Conservation (phyloP, 2,329 filamentous ascomycete species). For the Paraphoma chrysanthemicola region DNA sequence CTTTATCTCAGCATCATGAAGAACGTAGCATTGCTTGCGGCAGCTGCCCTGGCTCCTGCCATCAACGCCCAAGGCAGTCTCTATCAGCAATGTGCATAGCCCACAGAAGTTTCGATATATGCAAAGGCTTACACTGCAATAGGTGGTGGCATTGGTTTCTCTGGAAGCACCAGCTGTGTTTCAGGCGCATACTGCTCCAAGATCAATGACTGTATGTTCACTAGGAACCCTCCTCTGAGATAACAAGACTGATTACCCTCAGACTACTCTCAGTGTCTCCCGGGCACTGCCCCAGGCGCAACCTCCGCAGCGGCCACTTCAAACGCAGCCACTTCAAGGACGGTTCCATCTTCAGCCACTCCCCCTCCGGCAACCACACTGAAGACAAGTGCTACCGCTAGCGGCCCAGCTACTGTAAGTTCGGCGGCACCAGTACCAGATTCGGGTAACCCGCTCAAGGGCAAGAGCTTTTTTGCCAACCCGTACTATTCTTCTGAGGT, state of each 20-base stretch:
- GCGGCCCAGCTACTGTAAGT: neutral
- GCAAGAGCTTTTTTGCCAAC: conserved; percentile 58
- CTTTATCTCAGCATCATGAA: neutral
- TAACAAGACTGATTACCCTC: neutral
- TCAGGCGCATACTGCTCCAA: conserved; percentile 13
- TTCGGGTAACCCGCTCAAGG: conserved; percentile 59
- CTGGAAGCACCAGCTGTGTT: conserved; percentile 8
- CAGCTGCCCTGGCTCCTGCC: neutral
- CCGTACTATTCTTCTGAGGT: conserved; percentile 60
- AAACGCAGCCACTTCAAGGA: neutral
- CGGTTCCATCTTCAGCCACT: neutral
- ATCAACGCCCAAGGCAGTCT: neutral
- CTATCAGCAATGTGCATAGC: neutral
- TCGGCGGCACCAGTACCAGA: conserved; percentile 29
- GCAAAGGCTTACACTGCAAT: neutral
- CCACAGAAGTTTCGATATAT: neutral
- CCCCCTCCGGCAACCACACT: neutral
- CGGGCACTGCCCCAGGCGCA: conserved; percentile 5
- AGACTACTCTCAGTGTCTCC: conserved; percentile 15
- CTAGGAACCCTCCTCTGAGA: neutral
- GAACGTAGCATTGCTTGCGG: neutral
- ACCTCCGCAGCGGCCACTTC: neutral
- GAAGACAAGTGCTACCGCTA: conserved; percentile 15
- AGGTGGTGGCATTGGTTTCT: conserved; percentile 9
- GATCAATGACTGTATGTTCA: conserved; percentile 13